Conservation (phyloP, 352 stramenopile genomes). For the Pythium myriotylum region DNA sequence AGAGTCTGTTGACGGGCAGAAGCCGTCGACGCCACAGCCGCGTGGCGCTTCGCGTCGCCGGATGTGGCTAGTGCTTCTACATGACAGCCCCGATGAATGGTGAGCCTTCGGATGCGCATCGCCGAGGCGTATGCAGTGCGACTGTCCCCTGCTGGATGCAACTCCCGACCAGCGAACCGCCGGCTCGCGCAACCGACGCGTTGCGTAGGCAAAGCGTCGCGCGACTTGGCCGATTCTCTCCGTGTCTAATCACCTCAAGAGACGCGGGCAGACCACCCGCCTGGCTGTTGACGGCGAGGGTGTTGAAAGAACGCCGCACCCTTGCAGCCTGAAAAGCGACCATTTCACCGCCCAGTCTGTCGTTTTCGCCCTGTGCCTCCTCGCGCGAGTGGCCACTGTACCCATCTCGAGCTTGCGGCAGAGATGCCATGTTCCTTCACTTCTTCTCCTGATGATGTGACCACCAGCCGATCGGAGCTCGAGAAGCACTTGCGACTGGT, state of each 20-base stretch:
- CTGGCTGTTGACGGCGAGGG: neutral
- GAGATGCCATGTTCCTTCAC: conserved; percentile 1
- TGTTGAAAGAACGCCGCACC: too few relatives aligned
- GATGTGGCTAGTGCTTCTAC: neutral
- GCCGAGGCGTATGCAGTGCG: neutral
- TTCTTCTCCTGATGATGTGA: neutral
- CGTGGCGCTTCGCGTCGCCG: neutral
- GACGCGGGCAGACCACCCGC: neutral
- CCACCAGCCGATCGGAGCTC: too few relatives aligned
- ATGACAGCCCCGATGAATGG: neutral
- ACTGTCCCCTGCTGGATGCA: too few relatives aligned
- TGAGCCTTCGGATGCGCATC: conserved; percentile 21
- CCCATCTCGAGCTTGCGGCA: neutral
- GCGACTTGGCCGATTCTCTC: conserved; percentile 2
- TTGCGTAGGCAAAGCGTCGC: conserved; percentile 1
- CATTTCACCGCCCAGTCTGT: too few relatives aligned
- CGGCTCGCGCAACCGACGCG: neutral
- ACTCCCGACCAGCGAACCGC: neutral
- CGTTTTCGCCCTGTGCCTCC: too few relatives aligned
- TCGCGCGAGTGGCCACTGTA: neutral
- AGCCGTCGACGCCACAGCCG: too few relatives aligned
- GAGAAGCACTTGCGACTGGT: neutral
- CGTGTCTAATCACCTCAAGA: neutral
- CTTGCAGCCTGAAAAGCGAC: too few relatives aligned
- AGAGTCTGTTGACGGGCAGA: too few relatives aligned